Base-by-base conservation (phyloP, 2,329 filamentous ascomycete species). In the Aureobasidium sp. region DNA sequence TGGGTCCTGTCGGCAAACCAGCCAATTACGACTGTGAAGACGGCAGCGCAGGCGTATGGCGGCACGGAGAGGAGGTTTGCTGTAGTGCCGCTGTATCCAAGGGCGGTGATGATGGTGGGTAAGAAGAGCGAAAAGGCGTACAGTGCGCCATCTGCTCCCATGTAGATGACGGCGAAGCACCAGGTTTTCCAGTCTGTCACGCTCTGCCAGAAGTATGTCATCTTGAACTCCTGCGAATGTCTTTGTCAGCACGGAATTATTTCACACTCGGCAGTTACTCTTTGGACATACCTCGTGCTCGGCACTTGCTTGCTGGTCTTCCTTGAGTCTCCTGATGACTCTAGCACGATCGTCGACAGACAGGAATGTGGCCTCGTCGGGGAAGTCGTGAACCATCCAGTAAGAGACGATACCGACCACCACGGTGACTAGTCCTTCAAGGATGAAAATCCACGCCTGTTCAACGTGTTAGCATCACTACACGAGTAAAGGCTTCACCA, bases 141-240 rank as follows among this genome's bases (percentile, higher is more conserved):
- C 4, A 92, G 76, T 0, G 87, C 81, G 69, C 86, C 87, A 64
- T 88, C 82, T 40, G 79, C 80, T 65, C 68, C 89, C 84, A 90
- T 90, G 71, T 91, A 94, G 62, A 93, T 85, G 46, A 88, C 73
- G 71, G 89, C 87, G 13, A 83, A 87, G 1, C 81, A 76, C 74
- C 85, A 94, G 21, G 87, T 95, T 77, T 95, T 95, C 86, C 89
- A 95, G 69, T 95, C 90, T 61, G 81, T 86, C 19, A 93, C 66
- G 7, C 84, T 85, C 13, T 83, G 81, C 81, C 84, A 89, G 62
- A 94, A 80, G 70, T 90, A 91, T 3, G 77, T 74, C 76, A 84
- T 84, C 65, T 86, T 84, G 75, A 92, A 94, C 11, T 85, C 78
- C 57, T 57, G n/a, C 19, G 23, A 25, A 25, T 4, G 15, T 38